Percentiles rank a stretch among this genome's conserved stretches.
Evolutionary conservation across 208 protist genomes (phyloP).

Genomic region (Acanthamoeba lenticulata): DNA sequence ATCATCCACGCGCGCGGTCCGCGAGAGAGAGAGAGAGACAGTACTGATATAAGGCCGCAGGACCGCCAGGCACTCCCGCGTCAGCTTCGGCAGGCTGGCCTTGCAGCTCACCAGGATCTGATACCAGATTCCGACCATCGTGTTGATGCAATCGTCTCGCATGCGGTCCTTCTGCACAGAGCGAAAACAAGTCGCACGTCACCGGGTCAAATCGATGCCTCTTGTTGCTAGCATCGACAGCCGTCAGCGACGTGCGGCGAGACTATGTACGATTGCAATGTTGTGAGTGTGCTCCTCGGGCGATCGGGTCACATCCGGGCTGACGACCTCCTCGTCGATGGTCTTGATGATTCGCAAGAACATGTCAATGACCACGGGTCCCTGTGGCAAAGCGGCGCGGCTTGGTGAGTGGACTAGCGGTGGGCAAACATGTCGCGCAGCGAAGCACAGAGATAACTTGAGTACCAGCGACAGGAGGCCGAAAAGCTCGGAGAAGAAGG

Average conservation of each 20-base stretch:
- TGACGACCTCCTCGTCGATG: constrained; percentile 78
- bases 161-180: constrained; percentile 76
- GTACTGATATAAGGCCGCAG: constrained; percentile 75
- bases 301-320: constrained; percentile 65
- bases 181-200: not conserved
- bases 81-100: constrained; percentile 33
- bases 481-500: constrained; percentile 70
- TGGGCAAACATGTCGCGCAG: too few species aligned
- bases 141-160: constrained; percentile 71
- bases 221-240: not conserved
- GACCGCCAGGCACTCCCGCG: constrained; percentile 71
- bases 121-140: constrained; percentile 74
- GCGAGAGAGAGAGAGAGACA: too few species aligned
- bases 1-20: too few species aligned
- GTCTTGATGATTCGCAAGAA: constrained; percentile 77
- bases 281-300: constrained; percentile 75
- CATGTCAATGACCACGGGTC: constrained; percentile 73
- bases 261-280: constrained; percentile 73
- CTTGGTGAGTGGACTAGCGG: not conserved
- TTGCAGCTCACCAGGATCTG: constrained; percentile 67
- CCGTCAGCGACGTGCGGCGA: not conserved
- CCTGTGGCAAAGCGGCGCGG: not conserved
- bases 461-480: not conserved
- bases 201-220: too few species aligned
- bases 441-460: too few species aligned